Base-by-base conservation (phyloP, 768 basidiomycete species). In the Auricularia heimuer region DNA sequence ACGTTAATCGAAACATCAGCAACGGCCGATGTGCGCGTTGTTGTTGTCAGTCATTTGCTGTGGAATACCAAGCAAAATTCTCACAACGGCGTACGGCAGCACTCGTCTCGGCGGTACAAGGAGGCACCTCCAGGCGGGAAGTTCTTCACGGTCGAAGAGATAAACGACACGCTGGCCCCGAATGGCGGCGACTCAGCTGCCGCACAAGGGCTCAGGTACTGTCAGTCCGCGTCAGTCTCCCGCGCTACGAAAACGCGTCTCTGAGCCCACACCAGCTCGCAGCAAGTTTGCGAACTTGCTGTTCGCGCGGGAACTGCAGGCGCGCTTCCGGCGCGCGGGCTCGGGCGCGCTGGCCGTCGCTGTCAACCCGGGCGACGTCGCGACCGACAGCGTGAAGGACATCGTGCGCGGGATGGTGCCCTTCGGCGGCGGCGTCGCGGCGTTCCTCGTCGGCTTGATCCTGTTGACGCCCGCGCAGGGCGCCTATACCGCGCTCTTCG, bases 351-450 rank as follows among this genome's bases (percentile, higher is more conserved):
- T 51, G 10, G 47, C 47, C 18, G 24, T 51, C 47, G 11, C 47
- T 6, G 47, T 18, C 18, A 51, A 51, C 47, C 47, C 47, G 10
- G 47, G 47, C 77, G 75, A n/a, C 62, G 47, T 47, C 65, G 65
- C 21, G 69, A 71, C 56, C 36, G 62, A 73, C 4, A 72, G 68
- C 44, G 72, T 74, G 1, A 69, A 72, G 29, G 64, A 62, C 6
- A 45, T 66, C 21, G 71, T 70, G 68, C 68, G 71, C 29, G 67
- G 39, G 39, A 42, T 69, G 16, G 72, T 35, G 14, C 56, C 56
- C 14, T 3, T 60, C 34, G 14, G 14, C 56, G 56, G 56, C 56
- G 56, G 56, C 21, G 11, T 60, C 21, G 24, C 34, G 33, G 34
- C 24, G 56, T 33, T 14, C 24, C 16, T 24, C 29, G 14, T 60